Percentiles rank a stretch among this genome's conserved stretches.
Evolutionary conservation across 1,284 basidiomycete genomes (phyloP).

Genomic region (Rhizoctonia solani): DNA sequence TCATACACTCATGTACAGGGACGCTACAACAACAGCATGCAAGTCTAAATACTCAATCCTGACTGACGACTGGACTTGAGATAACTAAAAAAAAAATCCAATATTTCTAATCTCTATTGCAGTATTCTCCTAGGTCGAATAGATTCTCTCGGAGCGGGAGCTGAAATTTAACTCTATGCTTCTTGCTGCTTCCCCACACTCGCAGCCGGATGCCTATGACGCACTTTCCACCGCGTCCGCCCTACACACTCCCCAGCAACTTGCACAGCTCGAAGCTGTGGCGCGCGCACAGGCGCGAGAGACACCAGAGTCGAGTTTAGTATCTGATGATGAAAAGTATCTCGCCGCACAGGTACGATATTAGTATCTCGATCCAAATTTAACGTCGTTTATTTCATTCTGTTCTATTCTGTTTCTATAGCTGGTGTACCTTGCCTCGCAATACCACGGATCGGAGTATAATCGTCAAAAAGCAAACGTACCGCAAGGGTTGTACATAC

Average conservation of each 20-base stretch:
- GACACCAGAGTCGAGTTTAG: slow-evolving; percentile 3
- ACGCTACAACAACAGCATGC: slow-evolving; percentile 26
- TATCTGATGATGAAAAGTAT: slow-evolving; percentile 27
- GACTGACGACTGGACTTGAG: neutral
- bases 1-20: neutral
- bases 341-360: slow-evolving; percentile 10
- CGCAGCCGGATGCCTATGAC: neutral
- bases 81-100: neutral
- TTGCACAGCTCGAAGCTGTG: slow-evolving; percentile 30
- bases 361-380: neutral
- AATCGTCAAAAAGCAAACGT: slow-evolving; percentile 67
- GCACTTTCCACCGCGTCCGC: neutral
- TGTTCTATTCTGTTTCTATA: slow-evolving; percentile 40
- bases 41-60: slow-evolving; percentile 20
- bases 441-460: slow-evolving; percentile 81
- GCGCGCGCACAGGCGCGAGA: slow-evolving; percentile 25
- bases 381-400: neutral
- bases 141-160: neutral
- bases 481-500: slow-evolving; percentile 67
- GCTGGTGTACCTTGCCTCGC: slow-evolving; percentile 69
- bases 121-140: neutral
- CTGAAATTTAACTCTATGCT: slow-evolving; percentile 16
- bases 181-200: slow-evolving; percentile 32
- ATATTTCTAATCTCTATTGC: neutral
- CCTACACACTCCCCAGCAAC: slow-evolving; percentile 33